These are phyloP conservation scores for Mycena filopes DNA, from an alignment of 768 basidiomycete species.

Conservation along the genomic window DNA sequence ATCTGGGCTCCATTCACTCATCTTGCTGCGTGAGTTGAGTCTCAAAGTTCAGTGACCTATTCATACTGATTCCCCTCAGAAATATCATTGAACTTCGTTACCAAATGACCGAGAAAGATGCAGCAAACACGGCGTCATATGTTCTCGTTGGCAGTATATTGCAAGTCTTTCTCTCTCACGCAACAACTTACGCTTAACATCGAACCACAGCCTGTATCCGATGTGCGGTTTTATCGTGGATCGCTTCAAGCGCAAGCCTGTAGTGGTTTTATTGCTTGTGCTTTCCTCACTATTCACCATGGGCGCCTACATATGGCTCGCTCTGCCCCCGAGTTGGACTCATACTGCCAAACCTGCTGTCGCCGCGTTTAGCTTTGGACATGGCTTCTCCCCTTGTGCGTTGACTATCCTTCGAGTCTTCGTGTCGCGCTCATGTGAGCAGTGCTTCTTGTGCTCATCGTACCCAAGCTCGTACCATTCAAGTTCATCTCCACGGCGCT, in stretches of 20 bases:
- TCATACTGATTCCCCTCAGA: slow-evolving; percentile 46
- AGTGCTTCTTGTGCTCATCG: slow-evolving; percentile 82
- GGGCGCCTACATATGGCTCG: slow-evolving; percentile 73
- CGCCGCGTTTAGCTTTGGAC: slow-evolving; percentile 68
- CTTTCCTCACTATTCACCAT: slow-evolving; percentile 70
- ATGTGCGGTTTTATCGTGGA: slow-evolving; percentile 79
- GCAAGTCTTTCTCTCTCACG: slow-evolving; percentile 49
- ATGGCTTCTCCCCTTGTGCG: slow-evolving; percentile 80
- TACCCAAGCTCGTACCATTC: slow-evolving; percentile 74
- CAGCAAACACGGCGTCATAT: slow-evolving; percentile 75
- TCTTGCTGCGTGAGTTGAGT: slow-evolving; percentile 75
- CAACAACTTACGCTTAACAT: neutral
- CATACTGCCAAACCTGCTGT: slow-evolving; percentile 70
- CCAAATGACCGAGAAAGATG: slow-evolving; percentile 64
- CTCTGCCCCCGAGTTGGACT: slow-evolving; percentile 67
- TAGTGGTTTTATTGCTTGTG: slow-evolving; percentile 67
- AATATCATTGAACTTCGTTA: slow-evolving; percentile 81
- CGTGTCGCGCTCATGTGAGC: slow-evolving; percentile 12
- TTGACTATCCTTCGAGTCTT: slow-evolving; percentile 17
- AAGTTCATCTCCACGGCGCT: slow-evolving; percentile 84
- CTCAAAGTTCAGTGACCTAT: neutral
- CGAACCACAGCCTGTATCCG: slow-evolving; percentile 17
- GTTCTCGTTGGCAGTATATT: slow-evolving; percentile 74
- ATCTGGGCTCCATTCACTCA: slow-evolving; percentile 85
- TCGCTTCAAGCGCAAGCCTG: slow-evolving; percentile 62